Conservation (phyloP, 768 basidiomycete species). For the Calvatia gigantea region DNA sequence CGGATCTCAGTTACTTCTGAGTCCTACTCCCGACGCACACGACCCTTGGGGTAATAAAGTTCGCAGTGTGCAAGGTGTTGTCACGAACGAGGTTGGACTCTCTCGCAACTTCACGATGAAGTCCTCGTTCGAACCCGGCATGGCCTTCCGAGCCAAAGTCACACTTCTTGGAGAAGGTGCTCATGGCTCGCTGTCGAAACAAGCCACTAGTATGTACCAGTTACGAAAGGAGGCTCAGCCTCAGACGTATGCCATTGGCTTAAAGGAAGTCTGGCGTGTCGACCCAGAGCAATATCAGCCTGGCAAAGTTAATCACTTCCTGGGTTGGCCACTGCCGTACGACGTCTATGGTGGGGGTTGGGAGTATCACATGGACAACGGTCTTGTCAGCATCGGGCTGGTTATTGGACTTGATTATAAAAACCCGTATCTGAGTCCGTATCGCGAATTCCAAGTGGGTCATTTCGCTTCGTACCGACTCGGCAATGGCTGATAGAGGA, state of each 20-base stretch:
- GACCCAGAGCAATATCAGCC: constrained; percentile 58
- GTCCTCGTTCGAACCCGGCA: constrained; percentile 90
- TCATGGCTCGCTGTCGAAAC: constrained; percentile 87
- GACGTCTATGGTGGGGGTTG: constrained; percentile 91
- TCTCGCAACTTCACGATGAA: constrained; percentile 75
- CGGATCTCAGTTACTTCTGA: constrained; percentile 78
- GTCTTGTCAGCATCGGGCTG: constrained; percentile 84
- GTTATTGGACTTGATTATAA: constrained; percentile 94
- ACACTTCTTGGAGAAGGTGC: constrained; percentile 94
- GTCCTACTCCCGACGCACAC: constrained; percentile 41
- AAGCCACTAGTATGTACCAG: constrained; percentile 68
- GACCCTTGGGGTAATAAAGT: constrained; percentile 41
- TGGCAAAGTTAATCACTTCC: constrained; percentile 85
- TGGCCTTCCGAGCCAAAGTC: constrained; percentile 91
- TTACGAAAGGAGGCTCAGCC: constrained; percentile 69
- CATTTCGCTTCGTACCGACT: background rate
- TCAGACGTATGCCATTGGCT: constrained; percentile 93
- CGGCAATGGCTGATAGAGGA: background rate
- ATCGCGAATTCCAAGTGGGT: constrained; percentile 86
- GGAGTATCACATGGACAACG: constrained; percentile 94
- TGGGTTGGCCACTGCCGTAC: constrained; percentile 89
- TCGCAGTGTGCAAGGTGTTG: constrained; percentile 67
- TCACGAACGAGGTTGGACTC: constrained; percentile 93
- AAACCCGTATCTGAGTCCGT: constrained; percentile 91
- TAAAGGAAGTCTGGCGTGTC: constrained; percentile 98